Evolutionary conservation across 2,329 filamentous ascomycete species (phyloP).

Genomic region (Monilinia vaccinii-corymbosi): DNA sequence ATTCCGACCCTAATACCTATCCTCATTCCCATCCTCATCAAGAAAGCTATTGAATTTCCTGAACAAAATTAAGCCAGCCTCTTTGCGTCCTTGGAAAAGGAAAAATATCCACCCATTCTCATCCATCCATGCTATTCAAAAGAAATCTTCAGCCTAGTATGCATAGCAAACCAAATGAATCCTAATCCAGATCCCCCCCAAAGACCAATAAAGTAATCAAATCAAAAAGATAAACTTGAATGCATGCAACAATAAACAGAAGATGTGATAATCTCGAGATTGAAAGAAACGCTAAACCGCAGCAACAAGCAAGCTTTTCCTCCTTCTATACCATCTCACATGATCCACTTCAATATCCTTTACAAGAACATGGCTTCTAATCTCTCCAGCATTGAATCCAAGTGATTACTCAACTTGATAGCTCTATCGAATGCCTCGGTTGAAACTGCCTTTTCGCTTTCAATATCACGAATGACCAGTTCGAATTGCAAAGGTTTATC

Average conservation of each 20-base stretch:
- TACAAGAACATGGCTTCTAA: constrained; percentile 22
- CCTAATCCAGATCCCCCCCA: too few species aligned
- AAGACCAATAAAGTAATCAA: too few species aligned
- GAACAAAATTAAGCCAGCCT: too few species aligned
- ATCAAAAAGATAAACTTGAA: background rate
- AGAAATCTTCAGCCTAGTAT: too few species aligned
- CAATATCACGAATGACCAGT: constrained; percentile 47
- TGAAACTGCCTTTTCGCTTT: constrained; percentile 36
- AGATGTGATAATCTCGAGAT: background rate
- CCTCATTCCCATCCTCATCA: too few species aligned
- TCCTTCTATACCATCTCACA: background rate
- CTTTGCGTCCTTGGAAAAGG: too few species aligned
- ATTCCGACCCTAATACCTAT: too few species aligned
- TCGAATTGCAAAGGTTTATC: constrained; percentile 59
- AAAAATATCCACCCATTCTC: too few species aligned
- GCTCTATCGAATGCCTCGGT: constrained; percentile 19
- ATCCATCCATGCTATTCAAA: too few species aligned
- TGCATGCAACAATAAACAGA: background rate
- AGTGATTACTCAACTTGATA: constrained; percentile 19
- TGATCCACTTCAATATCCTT: background rate
- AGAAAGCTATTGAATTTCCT: too few species aligned
- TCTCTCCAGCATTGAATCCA: constrained; percentile 24
- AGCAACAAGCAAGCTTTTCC: constrained; percentile 13
- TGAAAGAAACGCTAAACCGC: constrained; percentile 19
- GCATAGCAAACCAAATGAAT: too few species aligned